Evolutionary conservation across 768 basidiomycete species (phyloP), one percentile per base, ranked within the genome.

Genomic region (Boletus rubropictus): DNA sequence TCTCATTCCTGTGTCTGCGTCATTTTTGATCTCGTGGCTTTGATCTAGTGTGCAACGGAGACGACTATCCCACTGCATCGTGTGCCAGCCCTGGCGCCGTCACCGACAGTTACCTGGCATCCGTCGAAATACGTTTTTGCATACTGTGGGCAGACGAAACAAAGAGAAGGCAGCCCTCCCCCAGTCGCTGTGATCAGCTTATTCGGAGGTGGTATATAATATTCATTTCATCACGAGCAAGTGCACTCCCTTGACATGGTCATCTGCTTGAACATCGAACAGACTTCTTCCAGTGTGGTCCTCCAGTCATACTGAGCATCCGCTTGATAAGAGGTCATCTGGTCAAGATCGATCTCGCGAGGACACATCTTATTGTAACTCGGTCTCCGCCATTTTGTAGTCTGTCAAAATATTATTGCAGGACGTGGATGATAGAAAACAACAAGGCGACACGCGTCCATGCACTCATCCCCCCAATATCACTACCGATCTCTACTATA

Each of bases 81-180:
- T n/a, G 79, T 90, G 12, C 78, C 84, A 2, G 76, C 85, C 3
- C 70, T 84, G 6, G 83, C 80, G 4, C 73, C 86, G 1, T 79
- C 86, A n/a, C 80, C 82, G 5, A 82, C 84, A 1, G 87, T 90
- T 3, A 68, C 80, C 2, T 89, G 87, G 87, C 88, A 89, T 63
- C 87, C 88, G 4, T 86, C 83, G 6, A 85, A 81, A 65, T 81
- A 86, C 55, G 77, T 82, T n/a, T 77, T 88, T 44, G 87, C 87
- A 3, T 89, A 87, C 54, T 89, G 86, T 58, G 87, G 86, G 3
- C 86, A 88, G 56, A 85, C 81, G 3, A 82, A 81, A 53, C 59
- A 69, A 38, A 76, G 76, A 39, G 84, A 88, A 67, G 82, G 77
- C 20, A 77, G 74, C 5, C 81, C 84, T 24, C 76, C 79, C 14